phyloP scores from a whole-genome alignment of 371 early-diverging fungal species.

The Syncephalis fuscata region DNA sequence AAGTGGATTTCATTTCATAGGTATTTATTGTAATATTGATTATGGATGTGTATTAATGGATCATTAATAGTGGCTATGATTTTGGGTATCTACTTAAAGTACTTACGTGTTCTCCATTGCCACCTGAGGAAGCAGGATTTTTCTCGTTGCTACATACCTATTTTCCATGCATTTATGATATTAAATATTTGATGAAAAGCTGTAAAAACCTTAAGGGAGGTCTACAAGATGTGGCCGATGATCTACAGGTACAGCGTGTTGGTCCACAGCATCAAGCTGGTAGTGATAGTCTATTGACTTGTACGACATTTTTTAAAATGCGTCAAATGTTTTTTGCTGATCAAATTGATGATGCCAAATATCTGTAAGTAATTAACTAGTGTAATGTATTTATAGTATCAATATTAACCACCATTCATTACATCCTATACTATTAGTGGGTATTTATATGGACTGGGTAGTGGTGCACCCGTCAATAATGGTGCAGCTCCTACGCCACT shows the following conservation, averaged over 20 bases:
- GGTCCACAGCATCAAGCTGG: conserved; percentile 99
- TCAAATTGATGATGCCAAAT: conserved; percentile 84
- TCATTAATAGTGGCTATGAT: conserved; percentile 78
- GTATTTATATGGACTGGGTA: conserved; percentile 34
- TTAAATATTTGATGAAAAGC: conserved; percentile 96
- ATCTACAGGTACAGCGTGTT: conserved; percentile 76
- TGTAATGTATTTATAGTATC: not conserved
- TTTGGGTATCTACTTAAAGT: conserved; percentile 98
- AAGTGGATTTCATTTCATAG: conserved; percentile 99
- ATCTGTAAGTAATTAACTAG: conserved; percentile 28
- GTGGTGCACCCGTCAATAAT: conserved; percentile 9
- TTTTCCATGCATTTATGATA: conserved; percentile 98
- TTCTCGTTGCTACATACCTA: conserved; percentile 84
- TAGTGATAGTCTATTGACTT: conserved; percentile 94
- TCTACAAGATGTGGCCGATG: conserved; percentile 97
- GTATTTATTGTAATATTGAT: conserved; percentile 15
- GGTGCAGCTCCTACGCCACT: too few relatives aligned
- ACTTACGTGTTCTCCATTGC: conserved; percentile 81
- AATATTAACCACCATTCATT: not conserved
- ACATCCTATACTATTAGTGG: too few relatives aligned
- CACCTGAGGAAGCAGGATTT: conserved; percentile 87
- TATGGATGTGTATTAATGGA: not conserved
- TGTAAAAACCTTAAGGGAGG: conserved; percentile 96
- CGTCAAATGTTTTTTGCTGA: conserved; percentile 89
- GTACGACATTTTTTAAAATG: conserved; percentile 93